phyloP scores from a whole-genome alignment of 2,329 filamentous ascomycete species.

The Geosmithia flava region DNA sequence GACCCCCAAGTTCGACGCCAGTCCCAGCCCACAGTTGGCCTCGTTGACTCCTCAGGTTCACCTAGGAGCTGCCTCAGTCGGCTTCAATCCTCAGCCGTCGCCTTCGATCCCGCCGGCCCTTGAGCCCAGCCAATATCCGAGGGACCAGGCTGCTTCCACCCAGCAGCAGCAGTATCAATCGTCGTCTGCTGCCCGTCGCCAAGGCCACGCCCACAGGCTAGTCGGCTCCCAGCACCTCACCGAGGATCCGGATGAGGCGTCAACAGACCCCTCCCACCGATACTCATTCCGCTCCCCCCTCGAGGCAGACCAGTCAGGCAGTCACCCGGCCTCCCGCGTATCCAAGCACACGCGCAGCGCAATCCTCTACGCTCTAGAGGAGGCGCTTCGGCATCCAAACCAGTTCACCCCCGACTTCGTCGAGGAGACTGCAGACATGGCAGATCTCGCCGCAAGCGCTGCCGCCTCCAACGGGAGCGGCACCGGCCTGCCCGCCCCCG shows the following conservation, averaged over 20 bases:
- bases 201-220: constrained; percentile 7
- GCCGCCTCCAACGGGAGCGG: constrained; percentile 36
- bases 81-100: constrained; percentile 26
- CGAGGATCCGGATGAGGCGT: constrained; percentile 28
- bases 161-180: not conserved
- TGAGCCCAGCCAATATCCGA: no score
- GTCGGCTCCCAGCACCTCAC: constrained; percentile 36
- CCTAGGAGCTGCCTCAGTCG: constrained; percentile 33
- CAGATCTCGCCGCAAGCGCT: constrained; percentile 56
- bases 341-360: constrained; percentile 79
- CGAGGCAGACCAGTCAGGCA: constrained; percentile 18
- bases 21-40: constrained; percentile 25
- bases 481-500: constrained; percentile 31
- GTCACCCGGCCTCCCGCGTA: constrained; percentile 47
- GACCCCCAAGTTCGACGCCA: constrained; percentile 36
- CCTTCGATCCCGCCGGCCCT: no score
- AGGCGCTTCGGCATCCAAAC: constrained; percentile 72
- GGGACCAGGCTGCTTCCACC: no score
- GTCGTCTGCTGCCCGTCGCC: not conserved
- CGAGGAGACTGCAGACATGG: constrained; percentile 89
- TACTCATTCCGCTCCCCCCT: constrained; percentile 12
- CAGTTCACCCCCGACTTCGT: constrained; percentile 71
- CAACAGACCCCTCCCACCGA: constrained; percentile 16
- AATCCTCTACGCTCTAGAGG: constrained; percentile 85
- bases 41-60: constrained; percentile 20